A percentile compares a stretch with the other conserved stretches of the same genome.
These are phyloP conservation scores for Termitomyces sp. DNA, from an alignment of 768 basidiomycete species.

Conservation along the genomic window DNA sequence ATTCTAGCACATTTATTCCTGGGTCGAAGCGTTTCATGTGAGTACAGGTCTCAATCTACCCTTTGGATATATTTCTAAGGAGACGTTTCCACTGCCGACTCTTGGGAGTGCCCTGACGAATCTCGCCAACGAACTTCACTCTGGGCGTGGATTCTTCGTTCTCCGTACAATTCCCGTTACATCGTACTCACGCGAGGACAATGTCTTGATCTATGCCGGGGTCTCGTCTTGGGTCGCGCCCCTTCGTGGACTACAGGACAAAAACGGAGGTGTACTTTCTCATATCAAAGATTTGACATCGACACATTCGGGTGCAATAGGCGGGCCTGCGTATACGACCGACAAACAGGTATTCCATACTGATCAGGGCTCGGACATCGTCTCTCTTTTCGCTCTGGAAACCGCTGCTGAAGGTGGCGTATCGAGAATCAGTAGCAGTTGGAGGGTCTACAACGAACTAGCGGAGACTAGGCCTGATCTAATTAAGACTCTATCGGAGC, in stretches of 20 bases:
- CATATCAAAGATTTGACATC: slow-evolving; percentile 25
- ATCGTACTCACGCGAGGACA: slow-evolving; percentile 23
- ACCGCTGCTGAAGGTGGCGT: slow-evolving; percentile 42
- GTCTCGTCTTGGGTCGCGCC: slow-evolving; percentile 24
- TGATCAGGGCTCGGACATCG: slow-evolving; percentile 20
- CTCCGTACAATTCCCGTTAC: slow-evolving; percentile 24
- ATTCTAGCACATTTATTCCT: neutral
- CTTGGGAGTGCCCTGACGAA: slow-evolving; percentile 20
- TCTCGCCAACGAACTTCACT: slow-evolving; percentile 22
- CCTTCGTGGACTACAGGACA: slow-evolving; percentile 22
- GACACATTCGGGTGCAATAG: slow-evolving; percentile 19
- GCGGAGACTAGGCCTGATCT: slow-evolving; percentile 45
- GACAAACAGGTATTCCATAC: slow-evolving; percentile 28
- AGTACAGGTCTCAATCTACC: slow-evolving; percentile 25
- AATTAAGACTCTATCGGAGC: slow-evolving; percentile 38
- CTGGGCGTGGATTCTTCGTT: slow-evolving; percentile 26
- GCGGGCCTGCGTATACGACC: slow-evolving; percentile 25
- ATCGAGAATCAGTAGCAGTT: slow-evolving; percentile 45
- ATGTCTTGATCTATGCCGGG: slow-evolving; percentile 23
- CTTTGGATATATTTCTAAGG: slow-evolving; percentile 29
- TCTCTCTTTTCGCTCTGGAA: slow-evolving; percentile 39
- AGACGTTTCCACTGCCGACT: slow-evolving; percentile 25
- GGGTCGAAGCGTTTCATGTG: neutral
- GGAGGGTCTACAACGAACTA: slow-evolving; percentile 45
- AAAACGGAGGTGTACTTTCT: slow-evolving; percentile 21